Evolutionary conservation across 139 green algal genomes (phyloP).

Genomic region (Chlamydomonas urium): DNA sequence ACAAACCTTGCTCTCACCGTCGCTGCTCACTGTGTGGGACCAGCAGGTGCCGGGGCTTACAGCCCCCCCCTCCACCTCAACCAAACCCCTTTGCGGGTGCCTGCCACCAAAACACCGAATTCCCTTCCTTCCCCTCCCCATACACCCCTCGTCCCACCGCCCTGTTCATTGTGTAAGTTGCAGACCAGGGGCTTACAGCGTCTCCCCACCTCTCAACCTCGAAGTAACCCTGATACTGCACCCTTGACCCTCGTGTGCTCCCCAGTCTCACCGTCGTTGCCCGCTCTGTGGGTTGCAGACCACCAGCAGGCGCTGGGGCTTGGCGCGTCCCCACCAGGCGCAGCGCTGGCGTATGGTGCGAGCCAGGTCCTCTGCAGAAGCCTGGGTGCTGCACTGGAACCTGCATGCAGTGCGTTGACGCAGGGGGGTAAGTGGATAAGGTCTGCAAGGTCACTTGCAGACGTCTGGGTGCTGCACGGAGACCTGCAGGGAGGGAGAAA

Average conservation of each 20-base stretch:
- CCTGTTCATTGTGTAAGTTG: not conserved
- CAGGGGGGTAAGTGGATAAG: too few species aligned
- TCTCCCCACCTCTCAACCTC: not conserved
- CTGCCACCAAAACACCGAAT: not conserved
- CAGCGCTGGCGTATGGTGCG: constrained; percentile 11
- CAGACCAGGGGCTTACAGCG: not conserved
- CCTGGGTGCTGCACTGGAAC: constrained; percentile 18
- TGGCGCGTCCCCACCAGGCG: constrained; percentile 19
- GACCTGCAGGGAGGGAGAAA: too few species aligned
- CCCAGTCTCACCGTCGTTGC: constrained; percentile 37
- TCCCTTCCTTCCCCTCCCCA: not conserved
- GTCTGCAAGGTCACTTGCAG: too few species aligned
- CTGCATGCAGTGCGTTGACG: too few species aligned
- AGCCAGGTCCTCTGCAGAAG: constrained; percentile 18
- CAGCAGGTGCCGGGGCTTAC: too few species aligned
- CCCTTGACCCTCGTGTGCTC: not conserved
- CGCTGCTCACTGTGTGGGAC: too few species aligned
- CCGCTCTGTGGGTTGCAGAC: constrained; percentile 69
- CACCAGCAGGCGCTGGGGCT: constrained; percentile 33
- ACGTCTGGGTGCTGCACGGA: too few species aligned
- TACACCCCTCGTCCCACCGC: not conserved
- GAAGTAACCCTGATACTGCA: not conserved
- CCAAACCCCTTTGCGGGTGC: too few species aligned
- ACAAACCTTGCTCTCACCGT: too few species aligned
- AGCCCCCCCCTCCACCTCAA: too few species aligned